These are phyloP conservation scores for Colletotrichum lentis DNA, from an alignment of 2,329 filamentous ascomycete genomes.

Conservation along the genomic window DNA sequence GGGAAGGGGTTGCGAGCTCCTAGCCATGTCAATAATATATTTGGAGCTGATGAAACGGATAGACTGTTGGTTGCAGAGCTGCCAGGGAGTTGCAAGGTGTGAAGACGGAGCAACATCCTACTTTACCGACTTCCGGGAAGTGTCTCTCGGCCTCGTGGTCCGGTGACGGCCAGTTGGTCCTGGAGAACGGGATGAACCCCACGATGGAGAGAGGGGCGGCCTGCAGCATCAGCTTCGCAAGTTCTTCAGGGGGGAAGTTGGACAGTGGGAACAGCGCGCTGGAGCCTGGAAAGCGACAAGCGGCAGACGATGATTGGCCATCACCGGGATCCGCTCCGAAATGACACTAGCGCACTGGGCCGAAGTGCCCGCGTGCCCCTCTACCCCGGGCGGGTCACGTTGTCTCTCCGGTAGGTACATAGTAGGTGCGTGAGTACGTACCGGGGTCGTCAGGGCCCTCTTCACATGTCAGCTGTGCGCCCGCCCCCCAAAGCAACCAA, in stretches of 20 bases:
- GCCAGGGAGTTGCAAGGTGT: too few relatives aligned
- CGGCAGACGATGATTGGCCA: constrained; percentile 19
- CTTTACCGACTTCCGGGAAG: too few relatives aligned
- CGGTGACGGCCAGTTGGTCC: not conserved
- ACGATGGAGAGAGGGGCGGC: not conserved
- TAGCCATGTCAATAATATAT: too few relatives aligned
- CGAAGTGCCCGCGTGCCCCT: constrained; percentile 32
- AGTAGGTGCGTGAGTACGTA: not conserved
- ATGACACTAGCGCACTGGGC: constrained; percentile 9
- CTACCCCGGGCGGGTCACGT: constrained; percentile 18
- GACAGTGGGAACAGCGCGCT: constrained; percentile 26
- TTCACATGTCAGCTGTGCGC: constrained; percentile 37
- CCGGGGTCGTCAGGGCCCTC: constrained; percentile 15
- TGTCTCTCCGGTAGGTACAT: not conserved
- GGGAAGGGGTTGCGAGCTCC: too few relatives aligned
- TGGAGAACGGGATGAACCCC: not conserved
- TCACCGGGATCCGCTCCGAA: constrained; percentile 17
- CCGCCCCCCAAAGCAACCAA: constrained; percentile 18
- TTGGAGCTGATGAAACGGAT: too few relatives aligned
- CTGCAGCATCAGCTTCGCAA: constrained; percentile 11
- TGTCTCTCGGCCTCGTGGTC: too few relatives aligned
- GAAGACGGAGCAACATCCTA: too few relatives aligned
- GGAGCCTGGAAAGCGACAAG: not conserved
- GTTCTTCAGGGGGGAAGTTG: constrained; percentile 26
- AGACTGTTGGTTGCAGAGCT: too few relatives aligned